phyloP scores from a whole-genome alignment of 129 eudicot genomes.

The Arctium minus region DNA sequence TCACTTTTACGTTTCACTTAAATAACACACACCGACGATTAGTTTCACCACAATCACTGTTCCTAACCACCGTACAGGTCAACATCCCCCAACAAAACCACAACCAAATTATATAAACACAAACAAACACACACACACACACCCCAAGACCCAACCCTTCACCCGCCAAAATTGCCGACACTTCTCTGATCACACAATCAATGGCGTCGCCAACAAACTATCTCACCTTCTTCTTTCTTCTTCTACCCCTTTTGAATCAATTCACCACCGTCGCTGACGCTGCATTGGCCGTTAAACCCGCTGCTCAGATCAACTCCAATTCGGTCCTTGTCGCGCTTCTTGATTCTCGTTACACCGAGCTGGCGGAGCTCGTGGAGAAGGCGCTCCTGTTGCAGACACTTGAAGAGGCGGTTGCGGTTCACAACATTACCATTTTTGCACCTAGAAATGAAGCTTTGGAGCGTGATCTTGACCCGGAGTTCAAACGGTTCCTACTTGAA shows the following conservation, averaged over 20 bases:
- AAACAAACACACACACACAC: neutral
- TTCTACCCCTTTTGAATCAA: neutral
- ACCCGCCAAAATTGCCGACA: constrained; percentile 38
- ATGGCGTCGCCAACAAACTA: constrained; percentile 21
- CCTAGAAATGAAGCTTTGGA: constrained; percentile 71
- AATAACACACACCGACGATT: constrained; percentile 19
- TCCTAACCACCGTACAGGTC: constrained; percentile 30
- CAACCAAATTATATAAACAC: neutral
- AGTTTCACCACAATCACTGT: constrained; percentile 22
- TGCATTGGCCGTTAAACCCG: constrained; percentile 24
- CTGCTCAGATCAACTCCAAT: constrained; percentile 41
- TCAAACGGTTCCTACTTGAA: constrained; percentile 71
- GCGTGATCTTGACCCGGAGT: constrained; percentile 67
- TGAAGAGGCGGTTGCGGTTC: constrained; percentile 45
- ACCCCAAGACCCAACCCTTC: constrained; percentile 22
- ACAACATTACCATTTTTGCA: constrained; percentile 80
- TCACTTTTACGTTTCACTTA: constrained; percentile 19
- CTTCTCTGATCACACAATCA: neutral
- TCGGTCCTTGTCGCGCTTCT: constrained; percentile 49
- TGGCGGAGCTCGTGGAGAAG: constrained; percentile 80
- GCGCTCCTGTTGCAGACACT: constrained; percentile 61
- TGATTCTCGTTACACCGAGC: constrained; percentile 63
- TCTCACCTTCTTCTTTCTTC: constrained; percentile 12
- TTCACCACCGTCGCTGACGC: constrained; percentile 8
- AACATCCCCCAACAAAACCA: constrained; percentile 11